Percentiles rank a stretch among this genome's conserved stretches.
phyloP scores from a whole-genome alignment of 2,329 filamentous ascomycete genomes.

The Scedosporium aurantiacum region DNA sequence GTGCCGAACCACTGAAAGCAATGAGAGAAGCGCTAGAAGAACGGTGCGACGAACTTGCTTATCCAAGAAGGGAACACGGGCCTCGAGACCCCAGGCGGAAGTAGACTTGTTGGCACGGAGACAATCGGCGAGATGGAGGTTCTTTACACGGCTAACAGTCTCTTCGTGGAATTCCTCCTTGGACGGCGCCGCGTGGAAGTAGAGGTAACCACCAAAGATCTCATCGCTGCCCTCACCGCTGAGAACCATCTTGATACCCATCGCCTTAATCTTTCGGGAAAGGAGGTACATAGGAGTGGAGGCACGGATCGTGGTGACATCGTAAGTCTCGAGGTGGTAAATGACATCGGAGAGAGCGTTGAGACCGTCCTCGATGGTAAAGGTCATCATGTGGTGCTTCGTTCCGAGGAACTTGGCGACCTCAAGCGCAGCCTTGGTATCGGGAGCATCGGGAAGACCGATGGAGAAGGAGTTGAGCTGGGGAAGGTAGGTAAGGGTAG shows the following conservation, averaged over 20 bases:
- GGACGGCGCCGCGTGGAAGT: conserved; percentile 91
- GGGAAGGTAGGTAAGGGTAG: conserved; percentile 80
- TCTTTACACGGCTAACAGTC: conserved; percentile 88
- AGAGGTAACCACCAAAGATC: conserved; percentile 96
- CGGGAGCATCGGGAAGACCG: conserved; percentile 82
- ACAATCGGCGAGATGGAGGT: conserved; percentile 93
- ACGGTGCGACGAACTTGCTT: conserved; percentile 50
- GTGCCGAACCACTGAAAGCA: not conserved
- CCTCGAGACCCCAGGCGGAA: conserved; percentile 94
- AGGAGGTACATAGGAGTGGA: conserved; percentile 98
- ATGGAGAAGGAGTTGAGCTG: conserved; percentile 99
- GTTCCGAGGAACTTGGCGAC: conserved; percentile 96
- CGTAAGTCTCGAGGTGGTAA: conserved; percentile 93
- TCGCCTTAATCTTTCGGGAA: conserved; percentile 97
- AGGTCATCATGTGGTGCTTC: conserved; percentile 96
- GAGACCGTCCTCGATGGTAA: conserved; percentile 93
- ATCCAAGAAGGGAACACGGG: conserved; percentile 94
- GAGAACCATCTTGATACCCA: conserved; percentile 99
- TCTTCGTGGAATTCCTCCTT: conserved; percentile 92
- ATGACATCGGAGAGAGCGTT: conserved; percentile 97
- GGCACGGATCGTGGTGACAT: conserved; percentile 95
- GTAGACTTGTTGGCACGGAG: conserved; percentile 98
- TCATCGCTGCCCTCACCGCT: conserved; percentile 95
- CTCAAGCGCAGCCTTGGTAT: conserved; percentile 82
- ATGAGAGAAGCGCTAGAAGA: not conserved